Evolutionary conservation across 2,329 filamentous ascomycete genomes (phyloP), one percentile per base, ranked within the genome.

Genomic region (Aureobasidium sp.): DNA sequence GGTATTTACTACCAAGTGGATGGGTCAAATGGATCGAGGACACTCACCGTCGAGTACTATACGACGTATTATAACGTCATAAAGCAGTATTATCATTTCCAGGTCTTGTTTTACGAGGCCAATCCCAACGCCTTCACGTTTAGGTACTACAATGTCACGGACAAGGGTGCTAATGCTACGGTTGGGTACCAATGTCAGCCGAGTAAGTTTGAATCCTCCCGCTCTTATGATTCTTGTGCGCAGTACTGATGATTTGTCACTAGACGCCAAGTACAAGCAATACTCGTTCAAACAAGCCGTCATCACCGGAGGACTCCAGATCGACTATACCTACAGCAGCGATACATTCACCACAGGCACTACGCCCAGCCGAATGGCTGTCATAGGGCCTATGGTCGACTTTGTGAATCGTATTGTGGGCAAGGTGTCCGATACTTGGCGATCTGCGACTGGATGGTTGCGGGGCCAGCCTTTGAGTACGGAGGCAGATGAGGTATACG

Each of bases 1-100:
- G 67, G 68, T 20, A 64, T 69, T 60, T 69, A 66, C 62, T 68
- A 67, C 36, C 52, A 68, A 36, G 39, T 66, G n/a, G 44, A 61
- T 41, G 64, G 65, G 31, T 12, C 22, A 49, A 60, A 5, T 44
- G 52, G 5, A 0, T 53, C 58, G 8, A 47, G 66, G 12, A 45
- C 12, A 5, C 41, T 64, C 4, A 63, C 66, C 5, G 67, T 66
- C 37, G 67, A 67, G 47, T 68, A 42, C n/a, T 67, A 67, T 42
- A 39, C 49, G 3, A 36, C 41, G 4, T 39, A 42, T 8, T 67
- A 64, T 62, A 31, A 44, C 37, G 47, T 17, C 27, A 11, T 51
- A 6, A 37, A 22, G 3, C 42, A 64, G 20, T 68, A 67, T 48
- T 68, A 67, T 25, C 67, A 69, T 42, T 68, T 67, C 62, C 52